Evolutionary conservation across 768 basidiomycete genomes (phyloP).

Genomic region (Suillus placidus): DNA sequence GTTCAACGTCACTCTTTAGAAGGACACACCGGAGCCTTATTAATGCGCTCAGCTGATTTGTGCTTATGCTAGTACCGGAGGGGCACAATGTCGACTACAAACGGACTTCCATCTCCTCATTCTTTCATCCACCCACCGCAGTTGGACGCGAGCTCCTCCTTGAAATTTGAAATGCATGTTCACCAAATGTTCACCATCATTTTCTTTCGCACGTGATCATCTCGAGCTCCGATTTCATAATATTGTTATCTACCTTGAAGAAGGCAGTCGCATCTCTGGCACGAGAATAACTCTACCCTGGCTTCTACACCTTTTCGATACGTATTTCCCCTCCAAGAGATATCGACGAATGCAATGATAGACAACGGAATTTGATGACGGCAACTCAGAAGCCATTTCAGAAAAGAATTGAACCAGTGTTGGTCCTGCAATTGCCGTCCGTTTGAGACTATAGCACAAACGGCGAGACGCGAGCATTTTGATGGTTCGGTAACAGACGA

Average conservation of each 20-base stretch:
- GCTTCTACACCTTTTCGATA: conserved; percentile 2
- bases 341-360: background rate
- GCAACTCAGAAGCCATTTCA: background rate
- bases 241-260: background rate
- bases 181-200: background rate
- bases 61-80: background rate
- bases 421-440: background rate
- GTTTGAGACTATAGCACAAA: background rate
- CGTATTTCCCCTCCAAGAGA: background rate
- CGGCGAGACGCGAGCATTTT: background rate
- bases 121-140: background rate
- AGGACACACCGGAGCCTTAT: background rate
- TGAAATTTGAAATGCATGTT: background rate
- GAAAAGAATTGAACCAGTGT: background rate
- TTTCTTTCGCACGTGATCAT: background rate
- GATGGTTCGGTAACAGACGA: background rate
- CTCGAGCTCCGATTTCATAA: conserved; percentile 2
- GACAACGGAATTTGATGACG: background rate
- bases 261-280: conserved; percentile 2
- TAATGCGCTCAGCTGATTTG: background rate
- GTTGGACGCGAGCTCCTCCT: background rate
- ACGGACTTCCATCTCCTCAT: background rate
- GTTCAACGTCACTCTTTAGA: background rate
- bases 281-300: background rate
- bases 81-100: background rate